Conservation (phyloP, 805 yeast genomes). For the Saccharomycopsis babjevae region DNA sequence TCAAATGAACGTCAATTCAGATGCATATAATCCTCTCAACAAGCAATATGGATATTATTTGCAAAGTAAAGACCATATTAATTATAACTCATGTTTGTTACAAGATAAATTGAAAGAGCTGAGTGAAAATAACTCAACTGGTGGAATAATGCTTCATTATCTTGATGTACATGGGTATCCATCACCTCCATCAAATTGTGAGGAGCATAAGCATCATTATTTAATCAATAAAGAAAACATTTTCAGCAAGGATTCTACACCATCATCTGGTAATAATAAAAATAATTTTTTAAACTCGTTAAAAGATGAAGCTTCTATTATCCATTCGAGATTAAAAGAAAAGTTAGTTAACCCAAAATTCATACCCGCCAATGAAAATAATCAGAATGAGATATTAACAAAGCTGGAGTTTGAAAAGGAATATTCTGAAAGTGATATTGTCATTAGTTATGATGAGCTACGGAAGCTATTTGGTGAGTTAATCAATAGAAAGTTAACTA, state of each 20-base stretch:
- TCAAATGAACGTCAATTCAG: not conserved
- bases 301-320: not conserved
- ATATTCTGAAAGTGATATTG: not conserved
- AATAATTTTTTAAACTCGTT: not conserved
- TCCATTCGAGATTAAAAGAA: not conserved
- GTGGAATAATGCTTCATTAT: slow-evolving; percentile 9
- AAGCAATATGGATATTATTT: slow-evolving; percentile 6
- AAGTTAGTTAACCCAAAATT: not conserved
- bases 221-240: not conserved
- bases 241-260: not conserved
- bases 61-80: slow-evolving; percentile 6
- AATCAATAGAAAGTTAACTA: slow-evolving; percentile 10
- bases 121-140: not conserved
- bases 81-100: slow-evolving; percentile 7
- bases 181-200: not conserved
- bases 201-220: not conserved
- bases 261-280: not conserved
- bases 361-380: not conserved
- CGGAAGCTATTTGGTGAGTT: slow-evolving; percentile 10
- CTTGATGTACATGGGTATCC: slow-evolving; percentile 8
- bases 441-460: slow-evolving; percentile 11
- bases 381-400: not conserved
- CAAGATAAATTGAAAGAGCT: not conserved
- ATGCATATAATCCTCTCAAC: not conserved
- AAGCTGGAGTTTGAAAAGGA: not conserved